phyloP scores from a whole-genome alignment of 108 stramenopile genomes.

The Halocafeteria seosinensis region DNA sequence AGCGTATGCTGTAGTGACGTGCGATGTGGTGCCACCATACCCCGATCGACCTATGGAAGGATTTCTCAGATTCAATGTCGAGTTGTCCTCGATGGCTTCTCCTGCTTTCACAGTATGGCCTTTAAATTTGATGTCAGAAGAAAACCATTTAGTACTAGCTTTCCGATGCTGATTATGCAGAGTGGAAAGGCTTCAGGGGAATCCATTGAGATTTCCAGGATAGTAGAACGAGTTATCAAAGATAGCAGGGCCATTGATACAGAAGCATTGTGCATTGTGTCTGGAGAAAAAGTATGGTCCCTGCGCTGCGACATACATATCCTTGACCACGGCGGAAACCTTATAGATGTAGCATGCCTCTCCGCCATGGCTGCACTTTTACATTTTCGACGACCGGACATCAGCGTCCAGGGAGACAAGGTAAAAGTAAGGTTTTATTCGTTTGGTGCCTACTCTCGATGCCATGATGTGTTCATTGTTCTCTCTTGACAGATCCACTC shows the following conservation, averaged over 20 bases:
- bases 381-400: constrained; percentile 21
- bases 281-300: constrained; percentile 33
- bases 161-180: not conserved
- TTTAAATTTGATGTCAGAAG: not conserved
- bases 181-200: not conserved
- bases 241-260: constrained; percentile 29
- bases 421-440: constrained; percentile 8
- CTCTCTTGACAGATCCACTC: too few relatives aligned
- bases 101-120: constrained; percentile 8
- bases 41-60: constrained; percentile 35
- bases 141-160: not conserved
- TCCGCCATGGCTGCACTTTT: constrained; percentile 35
- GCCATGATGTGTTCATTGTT: too few relatives aligned
- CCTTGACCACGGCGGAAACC: constrained; percentile 30
- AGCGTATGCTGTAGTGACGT: constrained; percentile 1
- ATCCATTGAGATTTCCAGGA: constrained; percentile 22
- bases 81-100: constrained; percentile 21
- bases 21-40: constrained; percentile 22
- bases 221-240: constrained; percentile 23
- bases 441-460: not conserved
- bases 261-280: constrained; percentile 34
- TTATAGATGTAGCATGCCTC: constrained; percentile 27
- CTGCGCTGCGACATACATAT: constrained; percentile 26
- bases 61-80: constrained; percentile 25
- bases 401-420: constrained; percentile 12